Evolutionary conservation across 1,284 basidiomycete species (phyloP).

Genomic region (Ustilago xerochloae): DNA sequence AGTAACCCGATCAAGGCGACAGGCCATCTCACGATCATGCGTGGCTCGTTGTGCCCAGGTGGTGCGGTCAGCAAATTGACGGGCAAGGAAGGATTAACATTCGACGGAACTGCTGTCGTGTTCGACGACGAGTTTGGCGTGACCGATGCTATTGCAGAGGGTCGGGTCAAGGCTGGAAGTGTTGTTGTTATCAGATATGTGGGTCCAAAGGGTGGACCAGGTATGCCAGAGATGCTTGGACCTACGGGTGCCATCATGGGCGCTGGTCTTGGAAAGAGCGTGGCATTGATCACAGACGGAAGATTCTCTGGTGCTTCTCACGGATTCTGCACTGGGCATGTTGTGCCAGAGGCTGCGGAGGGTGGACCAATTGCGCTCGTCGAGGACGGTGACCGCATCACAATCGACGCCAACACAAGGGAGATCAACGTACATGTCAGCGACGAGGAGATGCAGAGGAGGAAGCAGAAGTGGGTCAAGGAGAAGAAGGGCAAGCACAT

Average conservation of each 20-base stretch:
- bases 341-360: conserved; percentile 89
- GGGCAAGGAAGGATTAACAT: conserved; percentile 90
- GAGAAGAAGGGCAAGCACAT: conserved; percentile 34
- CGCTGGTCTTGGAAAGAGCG: conserved; percentile 87
- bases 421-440: conserved; percentile 52
- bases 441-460: conserved; percentile 18
- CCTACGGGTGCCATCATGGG: conserved; percentile 71
- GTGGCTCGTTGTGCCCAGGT: conserved; percentile 89
- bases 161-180: conserved; percentile 86
- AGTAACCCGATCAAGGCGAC: conserved; percentile 86
- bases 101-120: conserved; percentile 77
- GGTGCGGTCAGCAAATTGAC: conserved; percentile 94
- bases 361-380: conserved; percentile 92
- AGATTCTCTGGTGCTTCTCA: conserved; percentile 86
- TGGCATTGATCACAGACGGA: conserved; percentile 94
- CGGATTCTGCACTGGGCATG: conserved; percentile 86
- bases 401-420: conserved; percentile 74
- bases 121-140: conserved; percentile 85
- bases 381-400: conserved; percentile 84
- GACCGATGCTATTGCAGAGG: conserved; percentile 82
- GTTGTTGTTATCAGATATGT: conserved; percentile 89
- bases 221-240: conserved; percentile 96
- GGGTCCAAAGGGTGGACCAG: conserved; percentile 89
- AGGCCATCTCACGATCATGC: conserved; percentile 88
- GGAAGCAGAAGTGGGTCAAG: conserved; percentile 38